These are phyloP conservation scores for Helotiales sp. DNA, from an alignment of 2,329 filamentous ascomycete species.

Conservation along the genomic window DNA sequence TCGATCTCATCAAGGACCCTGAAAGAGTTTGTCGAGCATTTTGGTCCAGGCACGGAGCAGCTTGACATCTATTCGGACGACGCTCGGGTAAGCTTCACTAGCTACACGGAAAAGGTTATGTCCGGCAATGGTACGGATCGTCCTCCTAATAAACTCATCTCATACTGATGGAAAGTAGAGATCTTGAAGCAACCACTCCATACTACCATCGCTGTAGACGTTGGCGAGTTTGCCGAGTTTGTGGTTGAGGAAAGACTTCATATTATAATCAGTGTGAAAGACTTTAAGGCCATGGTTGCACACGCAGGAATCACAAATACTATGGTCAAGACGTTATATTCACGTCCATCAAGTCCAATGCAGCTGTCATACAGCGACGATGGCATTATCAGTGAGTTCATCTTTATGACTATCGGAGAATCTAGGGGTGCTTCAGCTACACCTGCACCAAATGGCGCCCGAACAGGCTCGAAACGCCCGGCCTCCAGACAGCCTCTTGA, in stretches of 20 bases:
- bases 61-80: constrained; percentile 75
- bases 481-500: constrained; percentile 31
- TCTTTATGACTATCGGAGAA: constrained; percentile 80
- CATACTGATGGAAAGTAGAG: constrained; percentile 46
- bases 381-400: constrained; percentile 72
- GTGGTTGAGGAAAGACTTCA: constrained; percentile 73
- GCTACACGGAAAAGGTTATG: constrained; percentile 77
- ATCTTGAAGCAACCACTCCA: constrained; percentile 78
- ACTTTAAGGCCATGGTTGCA: constrained; percentile 76
- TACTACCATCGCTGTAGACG: constrained; percentile 76
- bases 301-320: constrained; percentile 71
- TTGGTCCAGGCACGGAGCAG: constrained; percentile 77
- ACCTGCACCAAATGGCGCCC: constrained; percentile 26
- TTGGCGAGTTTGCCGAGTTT: constrained; percentile 75
- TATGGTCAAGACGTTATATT: constrained; percentile 69
- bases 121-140: constrained; percentile 59
- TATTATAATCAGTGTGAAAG: constrained; percentile 79
- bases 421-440: constrained; percentile 33
- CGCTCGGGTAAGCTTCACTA: constrained; percentile 71
- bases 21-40: constrained; percentile 76
- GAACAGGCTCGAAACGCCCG: constrained; percentile 29
- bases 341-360: constrained; percentile 68
- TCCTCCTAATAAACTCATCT: background rate
- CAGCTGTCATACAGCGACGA: constrained; percentile 70
- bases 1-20: constrained; percentile 69